These are phyloP conservation scores for Ilyonectria destructans DNA, from an alignment of 2,329 filamentous ascomycete genomes.

Conservation along the genomic window DNA sequence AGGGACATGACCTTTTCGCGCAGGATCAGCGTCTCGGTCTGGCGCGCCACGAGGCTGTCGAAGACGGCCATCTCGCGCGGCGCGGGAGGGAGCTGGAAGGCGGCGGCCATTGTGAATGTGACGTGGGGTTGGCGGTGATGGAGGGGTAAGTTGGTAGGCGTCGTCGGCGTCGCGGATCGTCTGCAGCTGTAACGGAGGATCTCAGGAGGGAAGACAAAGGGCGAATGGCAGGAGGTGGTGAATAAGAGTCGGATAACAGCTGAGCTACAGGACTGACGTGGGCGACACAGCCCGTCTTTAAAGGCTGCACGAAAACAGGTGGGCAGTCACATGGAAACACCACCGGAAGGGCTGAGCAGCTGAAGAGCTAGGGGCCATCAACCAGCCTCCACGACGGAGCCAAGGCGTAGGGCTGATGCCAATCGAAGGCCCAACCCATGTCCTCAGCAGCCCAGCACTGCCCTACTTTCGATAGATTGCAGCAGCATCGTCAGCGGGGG, in stretches of 20 bases:
- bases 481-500: background rate
- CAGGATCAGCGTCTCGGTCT: constrained; percentile 68
- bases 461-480: background rate
- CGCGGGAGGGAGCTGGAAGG: constrained; percentile 49
- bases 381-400: background rate
- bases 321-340: background rate
- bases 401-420: background rate
- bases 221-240: background rate
- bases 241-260: background rate
- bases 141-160: background rate
- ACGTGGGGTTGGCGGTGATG: background rate
- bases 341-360: background rate
- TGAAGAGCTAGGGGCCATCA: background rate
- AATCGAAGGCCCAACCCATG: background rate
- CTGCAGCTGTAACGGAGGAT: background rate
- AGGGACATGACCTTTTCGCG: constrained; percentile 76
- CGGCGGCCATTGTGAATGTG: constrained; percentile 25
- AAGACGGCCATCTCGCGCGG: constrained; percentile 59
- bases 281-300: background rate
- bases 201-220: background rate
- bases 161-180: background rate
- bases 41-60: constrained; percentile 55
- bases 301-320: background rate
- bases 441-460: background rate
- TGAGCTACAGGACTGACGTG: background rate